phyloP scores from a whole-genome alignment of 2,329 filamentous ascomycete species.

The Penicillium sp. region DNA sequence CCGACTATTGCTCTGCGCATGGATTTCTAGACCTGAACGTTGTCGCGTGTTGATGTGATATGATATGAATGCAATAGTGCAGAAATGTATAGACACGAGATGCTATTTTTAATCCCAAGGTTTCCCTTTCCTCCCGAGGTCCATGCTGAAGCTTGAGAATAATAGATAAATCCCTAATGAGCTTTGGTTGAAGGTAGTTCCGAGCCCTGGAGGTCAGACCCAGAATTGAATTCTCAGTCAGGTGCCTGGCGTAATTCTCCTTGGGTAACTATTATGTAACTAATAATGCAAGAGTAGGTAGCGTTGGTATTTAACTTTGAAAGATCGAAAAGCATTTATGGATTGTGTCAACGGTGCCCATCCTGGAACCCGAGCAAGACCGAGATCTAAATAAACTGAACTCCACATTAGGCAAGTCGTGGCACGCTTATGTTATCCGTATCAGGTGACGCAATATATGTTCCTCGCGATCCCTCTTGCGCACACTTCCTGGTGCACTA shows the following conservation, averaged over 20 bases:
- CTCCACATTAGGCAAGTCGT: conserved; percentile 2
- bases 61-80: conserved; percentile 5
- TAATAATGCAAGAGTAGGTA: too few species aligned
- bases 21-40: conserved; percentile 64
- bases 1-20: conserved; percentile 94
- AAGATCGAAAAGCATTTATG: too few species aligned
- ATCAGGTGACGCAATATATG: conserved; percentile 17
- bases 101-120: not conserved
- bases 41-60: conserved; percentile 3
- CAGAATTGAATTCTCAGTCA: too few species aligned
- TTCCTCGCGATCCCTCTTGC: not conserved
- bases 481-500: not conserved
- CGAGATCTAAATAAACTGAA: not conserved
- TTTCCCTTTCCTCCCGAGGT: too few species aligned
- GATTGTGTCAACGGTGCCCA: too few species aligned
- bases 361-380: not conserved
- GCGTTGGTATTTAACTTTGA: too few species aligned
- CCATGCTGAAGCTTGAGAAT: not conserved
- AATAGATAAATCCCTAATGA: too few species aligned
- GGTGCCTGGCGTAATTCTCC: too few species aligned
- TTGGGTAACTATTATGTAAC: not conserved
- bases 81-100: not conserved
- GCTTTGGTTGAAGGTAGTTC: too few species aligned
- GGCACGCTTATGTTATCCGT: conserved; percentile 16
- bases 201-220: too few species aligned